Base-by-base conservation (phyloP, 2,329 filamentous ascomycete genomes). In the Aspergillus nomiae region DNA sequence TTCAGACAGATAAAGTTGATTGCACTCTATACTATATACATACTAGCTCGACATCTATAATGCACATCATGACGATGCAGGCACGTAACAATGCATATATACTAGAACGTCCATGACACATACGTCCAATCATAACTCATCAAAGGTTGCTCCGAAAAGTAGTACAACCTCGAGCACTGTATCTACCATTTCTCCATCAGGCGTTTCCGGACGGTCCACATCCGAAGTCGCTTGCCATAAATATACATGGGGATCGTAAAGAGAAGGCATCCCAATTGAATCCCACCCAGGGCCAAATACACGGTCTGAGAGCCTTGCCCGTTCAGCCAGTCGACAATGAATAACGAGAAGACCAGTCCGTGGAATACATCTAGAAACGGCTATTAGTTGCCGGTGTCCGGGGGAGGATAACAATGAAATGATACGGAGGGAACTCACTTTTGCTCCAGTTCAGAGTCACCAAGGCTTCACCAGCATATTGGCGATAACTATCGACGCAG, bases 381-480 rank as follows among this genome's bases (percentile, higher is more conserved):
- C 7, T 5, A 43, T 46, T 11, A 11, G 45, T 28, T 5, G 67
- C 70, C 70, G 70, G 65, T 2, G 43, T 28, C 32, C 14, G 28
- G 36, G 1, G 32, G 12, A n/a, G n/a, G 1, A 43, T 21, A n/a
- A 34, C 45, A 6, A 41, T 26, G 9, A 34, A 56, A 41, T 36
- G 6, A 36, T 36, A 7, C 5, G 14, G 28, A 8, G 50, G 19
- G 16, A 16, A 80, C 80, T 71, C 75, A 86, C 84, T 98, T 83
- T 98, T 98, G 79, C 88, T 89, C 73, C 97, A 95, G 73, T 97
- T 98, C 69, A 98, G 82, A 24, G 94, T 97, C 16, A 98, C 95
- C 38, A 98, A 84, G 3, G 94, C 94, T 78, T 98, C 94, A 24
- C 93, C 94, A 0, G 94, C 94, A 77, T 97, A 97, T 72, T 96